phyloP scores from a whole-genome alignment of 495 filamentous ascomycete species.

The Xylaria flabelliformis region DNA sequence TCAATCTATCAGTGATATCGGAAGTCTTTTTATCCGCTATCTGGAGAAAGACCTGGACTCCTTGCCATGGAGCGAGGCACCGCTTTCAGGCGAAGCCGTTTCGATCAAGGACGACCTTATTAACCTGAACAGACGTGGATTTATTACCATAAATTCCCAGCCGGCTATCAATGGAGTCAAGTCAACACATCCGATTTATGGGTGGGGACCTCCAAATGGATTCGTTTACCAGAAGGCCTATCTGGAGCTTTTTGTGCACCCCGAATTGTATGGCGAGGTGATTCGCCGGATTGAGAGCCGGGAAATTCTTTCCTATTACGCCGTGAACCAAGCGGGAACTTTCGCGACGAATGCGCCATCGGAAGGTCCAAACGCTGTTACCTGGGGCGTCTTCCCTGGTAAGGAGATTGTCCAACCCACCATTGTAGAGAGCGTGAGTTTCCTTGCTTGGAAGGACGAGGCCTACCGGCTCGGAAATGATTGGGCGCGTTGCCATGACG shows the following conservation, averaged over 20 bases:
- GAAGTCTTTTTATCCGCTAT: conserved; percentile 82
- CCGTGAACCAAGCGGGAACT: conserved; percentile 79
- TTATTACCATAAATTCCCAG: conserved; percentile 98
- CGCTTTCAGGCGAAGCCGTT: conserved; percentile 81
- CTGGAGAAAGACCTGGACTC: conserved; percentile 78
- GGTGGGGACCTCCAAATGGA: conserved; percentile 93
- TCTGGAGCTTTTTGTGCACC: conserved; percentile 85
- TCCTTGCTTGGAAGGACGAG: conserved; percentile 99
- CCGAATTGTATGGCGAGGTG: conserved; percentile 78
- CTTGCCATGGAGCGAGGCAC: conserved; percentile 93
- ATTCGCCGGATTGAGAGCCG: conserved; percentile 79
- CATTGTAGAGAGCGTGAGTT: conserved; percentile 97
- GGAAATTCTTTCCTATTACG: conserved; percentile 88
- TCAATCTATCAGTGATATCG: conserved; percentile 76
- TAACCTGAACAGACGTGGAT: conserved; percentile 79
- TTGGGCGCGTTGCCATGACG: conserved; percentile 90
- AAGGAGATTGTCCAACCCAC: conserved; percentile 99
- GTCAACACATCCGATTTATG: conserved; percentile 83
- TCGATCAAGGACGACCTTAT: conserved; percentile 77
- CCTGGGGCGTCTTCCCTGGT: conserved; percentile 98
- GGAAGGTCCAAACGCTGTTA: conserved; percentile 93
- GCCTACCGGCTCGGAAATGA: conserved; percentile 91
- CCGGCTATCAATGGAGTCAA: conserved; percentile 93
- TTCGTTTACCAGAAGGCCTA: conserved; percentile 99
- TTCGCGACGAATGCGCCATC: conserved; percentile 83